Base-by-base conservation (phyloP, 2,329 filamentous ascomycete genomes). In the Hypocrella siamensis region DNA sequence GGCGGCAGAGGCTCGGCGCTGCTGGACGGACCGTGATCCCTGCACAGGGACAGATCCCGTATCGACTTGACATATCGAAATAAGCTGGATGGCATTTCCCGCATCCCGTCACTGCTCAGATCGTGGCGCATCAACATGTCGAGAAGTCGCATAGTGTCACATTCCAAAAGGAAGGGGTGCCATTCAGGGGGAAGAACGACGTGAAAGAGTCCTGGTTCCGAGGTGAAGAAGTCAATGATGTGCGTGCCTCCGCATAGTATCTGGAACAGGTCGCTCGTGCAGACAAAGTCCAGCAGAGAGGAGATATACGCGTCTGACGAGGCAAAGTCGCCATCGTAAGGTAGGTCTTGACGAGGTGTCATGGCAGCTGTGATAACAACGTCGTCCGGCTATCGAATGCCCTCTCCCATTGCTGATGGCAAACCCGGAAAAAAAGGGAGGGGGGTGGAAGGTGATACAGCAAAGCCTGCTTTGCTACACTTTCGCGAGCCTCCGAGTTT, bases 211-310 rank as follows among this genome's bases (percentile, higher is more conserved):
- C 84, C 79, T 5, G 84, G 82, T 30, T 84, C 72, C 26, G 74
- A 72, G 3, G 85, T 94, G 58, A 94, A 84, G 56, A 98, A 96
- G 52, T 98, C 90, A 35, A 96, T 67, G 39, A 98, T 86, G 49
- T 98, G 90, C 1, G 96, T 82, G n/a, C 88, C 86, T 33, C 90
- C 90, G 49, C 85, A 93, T n/a, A 98, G 66, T 17, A 82, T 83
- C 41, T 83, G 79, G 43, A 94, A 85, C 2, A 84, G 63, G 33
- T 77, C 70, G 28, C 79, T 81, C 3, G 73, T 75, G 5, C 75
- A 75, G 2, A 76, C 70, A 46, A 96, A 93, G 15, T 72, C 51
- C 17, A 96, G 64, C 10, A 96, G 69, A 14, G 75, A 75, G 17
- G 81, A 65, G 30, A 93, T 69, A 52, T 93, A 98, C 32, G 75